Evolutionary conservation across 331 rosid species (phyloP), one percentile per base, ranked within the genome.

Genomic region (Arachis monticola): DNA sequence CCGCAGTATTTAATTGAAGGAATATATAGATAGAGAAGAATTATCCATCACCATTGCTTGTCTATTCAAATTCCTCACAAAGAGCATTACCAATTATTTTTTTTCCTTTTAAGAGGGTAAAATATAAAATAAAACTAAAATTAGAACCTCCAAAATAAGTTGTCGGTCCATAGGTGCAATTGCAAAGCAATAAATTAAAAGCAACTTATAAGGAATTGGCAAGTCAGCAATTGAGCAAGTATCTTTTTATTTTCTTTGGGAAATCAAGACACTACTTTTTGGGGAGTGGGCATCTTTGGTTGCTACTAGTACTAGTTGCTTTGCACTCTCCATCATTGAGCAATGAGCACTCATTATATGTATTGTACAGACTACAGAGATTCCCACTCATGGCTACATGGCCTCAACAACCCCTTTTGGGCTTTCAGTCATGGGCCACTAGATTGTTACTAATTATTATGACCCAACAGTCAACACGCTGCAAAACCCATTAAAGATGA

Each of bases 281-380:
- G 11, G 65, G 59, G 86, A 81, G 89, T 82, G 90, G 89, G 93
- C 81, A 84, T 84, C 86, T 82, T 82, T 69, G 40, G 40, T 35
- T 44, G 67, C 75, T 60, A 22, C 27, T 22, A 22, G 27, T 52
- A 61, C 73, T 56, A 71, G 59, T 78, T 71, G 85, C 88, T 83
- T 87, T 85, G 83, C 83, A 44, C 76, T 77, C 40, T 65, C 84
- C 84, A 82, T 84, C 84, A 84, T 76, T 84, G 69, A 68, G 85
- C 86, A 86, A 78, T 86, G 69, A 68, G 85, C 85, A 86, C 80
- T 86, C 80, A 81, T 70, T 73, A 66, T 64, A 6, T 5, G 45
- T 6, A 44, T 76, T 5, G 45, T 6, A 44, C 78, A 22, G 27
- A 22, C 22, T 22, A 22, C 22, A 60, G 10, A 63, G 81, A 85